phyloP scores from a whole-genome alignment of 2,329 filamentous ascomycete species.

The Diaporthe helianthi region DNA sequence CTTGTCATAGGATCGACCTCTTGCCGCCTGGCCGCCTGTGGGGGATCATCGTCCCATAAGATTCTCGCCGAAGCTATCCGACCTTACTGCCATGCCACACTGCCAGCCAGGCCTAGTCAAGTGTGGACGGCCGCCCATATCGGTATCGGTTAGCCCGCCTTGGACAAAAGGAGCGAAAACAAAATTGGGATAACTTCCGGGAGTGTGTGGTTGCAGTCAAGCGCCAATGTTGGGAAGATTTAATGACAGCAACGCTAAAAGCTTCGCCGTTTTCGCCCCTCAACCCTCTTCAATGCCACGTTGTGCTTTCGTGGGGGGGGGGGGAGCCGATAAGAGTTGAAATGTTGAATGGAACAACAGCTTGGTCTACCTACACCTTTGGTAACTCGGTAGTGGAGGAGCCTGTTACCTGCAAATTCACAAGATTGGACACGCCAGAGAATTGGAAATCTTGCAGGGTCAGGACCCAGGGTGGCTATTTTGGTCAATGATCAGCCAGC shows the following conservation, averaged over 20 bases:
- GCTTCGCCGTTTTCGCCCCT: slow-evolving; percentile 24
- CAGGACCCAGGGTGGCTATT: slow-evolving; percentile 1
- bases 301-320: not conserved
- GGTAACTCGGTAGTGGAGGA: too few relatives aligned
- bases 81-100: not conserved
- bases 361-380: not conserved
- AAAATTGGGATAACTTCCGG: slow-evolving; percentile 18
- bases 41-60: slow-evolving; percentile 5
- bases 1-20: slow-evolving; percentile 18
- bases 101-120: not conserved
- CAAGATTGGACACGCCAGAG: slow-evolving; percentile 1
- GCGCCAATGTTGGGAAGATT: slow-evolving; percentile 24
- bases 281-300: slow-evolving; percentile 21
- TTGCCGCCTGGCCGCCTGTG: not conserved
- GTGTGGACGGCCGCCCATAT: not conserved
- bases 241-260: slow-evolving; percentile 26
- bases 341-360: slow-evolving; percentile 1
- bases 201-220: slow-evolving; percentile 3
- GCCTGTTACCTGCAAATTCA: not conserved
- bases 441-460: slow-evolving; percentile 11
- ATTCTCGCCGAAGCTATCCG: slow-evolving; percentile 22
- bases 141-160: slow-evolving; percentile 7
- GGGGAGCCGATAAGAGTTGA: slow-evolving; percentile 7
- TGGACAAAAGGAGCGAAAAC: slow-evolving; percentile 10
- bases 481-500: slow-evolving; percentile 18